phyloP scores from a whole-genome alignment of 2,329 filamentous ascomycete species.

The Cordyceps pruinosa region DNA sequence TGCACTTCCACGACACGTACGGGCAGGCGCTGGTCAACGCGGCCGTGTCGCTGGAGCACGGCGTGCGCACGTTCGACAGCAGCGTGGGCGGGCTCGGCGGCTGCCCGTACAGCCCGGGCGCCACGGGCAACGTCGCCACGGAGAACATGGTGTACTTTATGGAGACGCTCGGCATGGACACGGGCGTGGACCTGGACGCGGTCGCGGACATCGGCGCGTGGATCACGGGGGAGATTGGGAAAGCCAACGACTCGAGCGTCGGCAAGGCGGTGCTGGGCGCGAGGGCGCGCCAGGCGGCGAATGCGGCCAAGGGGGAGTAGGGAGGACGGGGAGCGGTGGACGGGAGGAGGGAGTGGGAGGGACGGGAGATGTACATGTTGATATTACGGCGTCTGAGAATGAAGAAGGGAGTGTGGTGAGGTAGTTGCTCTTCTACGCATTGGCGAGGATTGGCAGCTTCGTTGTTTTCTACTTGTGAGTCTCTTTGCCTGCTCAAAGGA shows the following conservation, averaged over 20 bases:
- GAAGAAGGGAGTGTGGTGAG: no score
- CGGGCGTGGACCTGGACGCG: constrained; percentile 62
- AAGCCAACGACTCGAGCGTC: constrained; percentile 58
- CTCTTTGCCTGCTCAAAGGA: no score
- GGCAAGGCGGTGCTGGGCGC: constrained; percentile 57
- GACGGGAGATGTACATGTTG: background rate
- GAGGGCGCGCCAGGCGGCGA: constrained; percentile 25
- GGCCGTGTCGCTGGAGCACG: constrained; percentile 68
- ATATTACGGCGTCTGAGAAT: background rate
- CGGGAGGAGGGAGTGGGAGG: background rate
- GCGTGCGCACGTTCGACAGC: constrained; percentile 71
- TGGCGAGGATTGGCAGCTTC: no score
- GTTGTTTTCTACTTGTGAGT: no score
- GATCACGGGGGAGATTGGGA: constrained; percentile 60
- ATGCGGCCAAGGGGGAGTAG: constrained; percentile 18
- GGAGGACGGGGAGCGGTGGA: no score
- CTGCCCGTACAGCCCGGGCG: constrained; percentile 78
- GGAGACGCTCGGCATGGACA: constrained; percentile 66
- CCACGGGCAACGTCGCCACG: constrained; percentile 79
- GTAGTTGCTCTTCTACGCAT: no score
- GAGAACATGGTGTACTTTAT: constrained; percentile 78
- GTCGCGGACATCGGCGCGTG: constrained; percentile 64
- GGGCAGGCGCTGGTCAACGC: constrained; percentile 80
- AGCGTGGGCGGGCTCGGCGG: constrained; percentile 76
- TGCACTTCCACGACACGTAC: constrained; percentile 88